phyloP scores from a whole-genome alignment of 1,284 basidiomycete species.

The Leccinum huronense region DNA sequence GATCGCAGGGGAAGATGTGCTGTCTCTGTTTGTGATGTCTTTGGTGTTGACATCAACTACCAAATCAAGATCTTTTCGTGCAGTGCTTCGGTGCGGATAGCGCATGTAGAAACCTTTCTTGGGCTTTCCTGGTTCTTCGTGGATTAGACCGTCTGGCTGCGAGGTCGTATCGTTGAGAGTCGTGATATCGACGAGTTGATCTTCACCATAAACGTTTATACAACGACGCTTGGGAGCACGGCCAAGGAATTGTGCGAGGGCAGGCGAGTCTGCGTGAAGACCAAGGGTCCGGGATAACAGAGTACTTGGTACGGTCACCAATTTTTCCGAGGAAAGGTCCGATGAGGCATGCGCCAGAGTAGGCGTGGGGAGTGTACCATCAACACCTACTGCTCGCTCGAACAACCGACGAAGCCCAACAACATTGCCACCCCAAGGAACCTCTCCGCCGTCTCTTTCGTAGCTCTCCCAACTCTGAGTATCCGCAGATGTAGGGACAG shows the following conservation, averaged over 20 bases:
- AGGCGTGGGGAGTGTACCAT: conserved; percentile 19
- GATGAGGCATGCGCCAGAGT: conserved; percentile 10
- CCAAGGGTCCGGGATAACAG: conserved; percentile 63
- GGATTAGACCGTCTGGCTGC: conserved; percentile 5
- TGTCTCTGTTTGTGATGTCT: conserved; percentile 3
- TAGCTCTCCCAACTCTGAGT: conserved; percentile 45
- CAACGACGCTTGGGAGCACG: conserved; percentile 53
- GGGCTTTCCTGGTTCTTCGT: conserved; percentile 12
- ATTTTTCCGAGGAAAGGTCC: conserved; percentile 10
- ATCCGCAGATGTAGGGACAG: conserved; percentile 43
- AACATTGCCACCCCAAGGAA: conserved; percentile 42
- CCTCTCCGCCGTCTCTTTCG: conserved; percentile 56
- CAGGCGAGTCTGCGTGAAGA: conserved; percentile 65
- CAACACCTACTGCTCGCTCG: conserved; percentile 62
- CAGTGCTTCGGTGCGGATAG: conserved; percentile 46
- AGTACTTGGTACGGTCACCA: conserved; percentile 29
- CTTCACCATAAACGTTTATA: conserved; percentile 53
- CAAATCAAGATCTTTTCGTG: conserved; percentile 39
- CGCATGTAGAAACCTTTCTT: conserved; percentile 40
- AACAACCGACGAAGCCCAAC: conserved; percentile 63
- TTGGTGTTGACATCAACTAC: conserved; percentile 13
- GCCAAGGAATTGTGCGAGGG: conserved; percentile 69
- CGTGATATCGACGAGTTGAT: conserved; percentile 42
- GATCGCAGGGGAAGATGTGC: conserved; percentile 3
- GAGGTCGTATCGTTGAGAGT: conserved; percentile 4